Base-by-base conservation (phyloP, 2,329 filamentous ascomycete species). In the Penicillium sp. region DNA sequence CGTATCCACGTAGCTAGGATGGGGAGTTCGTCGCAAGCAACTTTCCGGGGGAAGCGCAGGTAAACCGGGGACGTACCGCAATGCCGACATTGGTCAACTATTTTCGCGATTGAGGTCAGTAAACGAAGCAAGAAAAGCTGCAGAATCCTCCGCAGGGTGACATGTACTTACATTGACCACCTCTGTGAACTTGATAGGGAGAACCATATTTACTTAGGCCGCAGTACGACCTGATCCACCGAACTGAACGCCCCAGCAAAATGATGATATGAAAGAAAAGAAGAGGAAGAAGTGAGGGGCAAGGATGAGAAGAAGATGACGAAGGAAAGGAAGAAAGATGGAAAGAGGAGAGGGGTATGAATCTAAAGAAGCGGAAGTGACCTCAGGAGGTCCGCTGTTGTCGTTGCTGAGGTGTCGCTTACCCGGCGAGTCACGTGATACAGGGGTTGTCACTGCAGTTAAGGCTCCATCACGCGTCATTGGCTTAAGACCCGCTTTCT, bases 141-240 rank as follows among this genome's bases (percentile, higher is more conserved):
- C 19, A n/a, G 49, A 48, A 47, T 50, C 16, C 37, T 39, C 46
- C 62, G 81, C 77, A 63, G 78, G 11, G 72, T 74, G 78, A 71
- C 75, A 63, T 78, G 5, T 29, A 42, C 52, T 37, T 25, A 88
- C 86, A 83, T 93, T 90, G 77, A 93, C 85, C 73, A 93, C 86
- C 87, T 96, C 92, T 77, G 89, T 90, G 80, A 96, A 96, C 83
- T 92, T 92, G 81, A 96, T 96, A 73, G 91, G 92, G 74, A 96
- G 83, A 72, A 78, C 79, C 79, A 81, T 81, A 76, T 73, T 79
- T 77, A 76, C 72, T 68, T 73, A 70, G 70, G 75, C 71, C 71
- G 73, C 64, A 69, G 67, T 60, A 72, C 71, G 73, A 75, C 75
- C 74, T 75, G 69, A 77, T 75, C 69, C 74, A 71, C 72, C 72